Base-by-base conservation (phyloP, 805 yeast species). In the Wickerhamomyces queroliae region DNA sequence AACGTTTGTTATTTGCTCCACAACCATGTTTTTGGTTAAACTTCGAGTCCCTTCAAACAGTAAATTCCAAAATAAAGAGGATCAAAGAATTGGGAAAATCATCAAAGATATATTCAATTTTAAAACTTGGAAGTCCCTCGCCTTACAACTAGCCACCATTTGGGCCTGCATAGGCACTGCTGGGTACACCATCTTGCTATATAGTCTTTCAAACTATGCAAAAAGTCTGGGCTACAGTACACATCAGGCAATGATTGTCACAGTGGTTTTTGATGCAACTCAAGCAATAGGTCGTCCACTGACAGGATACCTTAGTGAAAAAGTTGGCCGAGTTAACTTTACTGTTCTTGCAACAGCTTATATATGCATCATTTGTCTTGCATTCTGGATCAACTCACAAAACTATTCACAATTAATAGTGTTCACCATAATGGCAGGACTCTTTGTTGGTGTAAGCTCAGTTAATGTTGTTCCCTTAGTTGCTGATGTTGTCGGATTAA, bases 241-340 rank as follows among this genome's bases (percentile, higher is more conserved):
- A 10, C 53, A 58, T 22, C 66, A 73, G 37, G 76, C 74, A 19
- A 64, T 78, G 10, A 58, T 62, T 21, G 48, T 69, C 27, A 67
- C 73, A 3, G 76, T 75, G 1, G 59, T 69, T 10, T 50, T 72
- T 40, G 72, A 71, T 43, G 63, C 67, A 9, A 63, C 68, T 1
- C 80, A 75, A 49, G 58, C 64, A 6, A 43, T 73, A 13, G 80
- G 80, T 5, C 61, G 81, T 48, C 76, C 78, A 2, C 7, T 52
- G 11, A 63, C 72, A 50, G 81, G 80, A 1, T 44, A 61, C 3
- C 24, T 60, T 1, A 70, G 74, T 39, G 78, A 73, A 41, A 58
- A 53, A 30, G 50, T 56, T 35, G 81, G 81, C 1, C 59, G 76
- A 43, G 57, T 70, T 4, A 75, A 75, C 45, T 56, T 66, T 15